Evolutionary conservation across 768 basidiomycete genomes (phyloP), one percentile per base, ranked within the genome.

Genomic region (Russula sp.): DNA sequence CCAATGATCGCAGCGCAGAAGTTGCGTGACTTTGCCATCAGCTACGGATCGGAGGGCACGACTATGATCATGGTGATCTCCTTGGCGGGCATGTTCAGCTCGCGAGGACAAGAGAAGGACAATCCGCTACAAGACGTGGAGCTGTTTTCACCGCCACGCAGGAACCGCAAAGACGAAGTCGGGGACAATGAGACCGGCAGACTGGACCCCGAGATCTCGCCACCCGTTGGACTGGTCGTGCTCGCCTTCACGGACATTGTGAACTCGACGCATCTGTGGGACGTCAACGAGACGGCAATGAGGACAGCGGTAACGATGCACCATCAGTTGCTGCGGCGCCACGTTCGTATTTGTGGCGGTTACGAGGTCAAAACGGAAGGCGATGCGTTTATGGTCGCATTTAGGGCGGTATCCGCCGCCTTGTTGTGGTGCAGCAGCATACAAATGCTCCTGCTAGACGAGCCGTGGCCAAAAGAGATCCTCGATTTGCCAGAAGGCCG

Each of bases 281-380:
- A 99, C 70, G 87, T 85, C 48, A 98, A 98, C 70, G 68, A 61
- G 42, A 84, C 89, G 0, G 94, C 95, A 3, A 99, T 98, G 95
- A 86, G 89, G 24, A 89, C 88, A 0, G 94, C 95, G 3, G 95
- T 97, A 81, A 85, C 86, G 30, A 75, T 94, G 69, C 97, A 99
- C 76, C 95, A 98, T 73, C 81, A 78, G 57, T 80, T 98, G 26
- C 81, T 98, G 52, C 86, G 97, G 24, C 83, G 95, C 7, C 87
- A 89, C 65, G 78, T 98, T 36, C 85, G 96, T 32, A 80, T 89
- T 48, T 95, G 94, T 70, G 94, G 94, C 32, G 97, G 97, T 1
- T 99, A 98, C 74, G 94, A 98, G 76, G 96, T 98, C 72, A 99
- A 99, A 77, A 99, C 97, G 13, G 97, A 99, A 86, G 97, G 97